Percentiles rank a stretch among this genome's conserved stretches.
Evolutionary conservation across 257 asterid species (phyloP).

Genomic region (Cordia subcordata): DNA sequence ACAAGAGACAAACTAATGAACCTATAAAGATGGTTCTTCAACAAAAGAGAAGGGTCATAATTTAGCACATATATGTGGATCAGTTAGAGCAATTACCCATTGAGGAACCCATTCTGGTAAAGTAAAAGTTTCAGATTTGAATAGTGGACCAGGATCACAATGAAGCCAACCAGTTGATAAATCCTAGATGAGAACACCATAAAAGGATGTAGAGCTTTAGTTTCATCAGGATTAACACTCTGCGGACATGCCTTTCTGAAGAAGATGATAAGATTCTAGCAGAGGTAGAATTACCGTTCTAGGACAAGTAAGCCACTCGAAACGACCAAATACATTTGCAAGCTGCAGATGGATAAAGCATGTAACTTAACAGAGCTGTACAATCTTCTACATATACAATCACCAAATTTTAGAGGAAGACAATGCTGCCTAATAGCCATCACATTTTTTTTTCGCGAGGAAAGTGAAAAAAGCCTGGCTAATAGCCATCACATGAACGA

Average conservation of each 20-base stretch:
- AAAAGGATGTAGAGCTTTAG: conserved; percentile 5
- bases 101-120: conserved; percentile 68
- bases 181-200: conserved; percentile 48
- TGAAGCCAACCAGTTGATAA: conserved; percentile 93
- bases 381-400: too few species aligned
- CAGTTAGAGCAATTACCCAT: conserved; percentile 47
- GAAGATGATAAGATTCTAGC: too few species aligned
- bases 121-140: conserved; percentile 63
- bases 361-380: too few species aligned
- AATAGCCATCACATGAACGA: too few species aligned
- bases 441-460: too few species aligned
- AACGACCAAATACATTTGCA: conserved; percentile 75
- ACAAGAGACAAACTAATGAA: too few species aligned
- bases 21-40: too few species aligned
- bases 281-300: conserved; percentile 60
- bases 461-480: too few species aligned
- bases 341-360: conserved; percentile 39
- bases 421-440: too few species aligned
- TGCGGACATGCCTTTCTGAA: too few species aligned
- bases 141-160: conserved; percentile 87
- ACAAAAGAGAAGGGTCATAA: too few species aligned
- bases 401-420: too few species aligned
- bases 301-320: conserved; percentile 95
- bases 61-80: background rate
- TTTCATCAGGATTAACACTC: background rate